A percentile compares a stretch with the other conserved stretches of the same genome.
phyloP scores from a whole-genome alignment of 2,329 filamentous ascomycete species.

The Arthroderma sp. region DNA sequence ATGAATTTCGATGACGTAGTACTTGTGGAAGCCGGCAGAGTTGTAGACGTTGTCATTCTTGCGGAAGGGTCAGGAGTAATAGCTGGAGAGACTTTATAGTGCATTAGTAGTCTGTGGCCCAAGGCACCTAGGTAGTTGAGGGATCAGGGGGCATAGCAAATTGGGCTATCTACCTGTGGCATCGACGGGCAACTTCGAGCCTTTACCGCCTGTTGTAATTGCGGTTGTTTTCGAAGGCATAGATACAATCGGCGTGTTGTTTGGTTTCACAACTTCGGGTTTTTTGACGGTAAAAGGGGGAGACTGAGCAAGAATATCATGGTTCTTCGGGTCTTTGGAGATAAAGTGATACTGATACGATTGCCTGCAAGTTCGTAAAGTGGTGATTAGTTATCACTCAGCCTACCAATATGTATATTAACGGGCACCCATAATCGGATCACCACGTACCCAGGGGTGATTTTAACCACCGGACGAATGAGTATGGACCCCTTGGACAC shows the following conservation, averaged over 20 bases:
- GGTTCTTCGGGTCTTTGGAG: conserved; percentile 23
- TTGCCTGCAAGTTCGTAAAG: conserved; percentile 15
- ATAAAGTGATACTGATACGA: conserved; percentile 35
- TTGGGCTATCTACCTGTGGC: neutral
- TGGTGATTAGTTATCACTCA: neutral
- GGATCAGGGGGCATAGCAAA: neutral
- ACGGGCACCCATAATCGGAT: neutral
- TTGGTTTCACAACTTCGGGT: neutral
- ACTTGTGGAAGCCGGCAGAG: neutral
- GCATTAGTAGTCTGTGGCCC: neutral
- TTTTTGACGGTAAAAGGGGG: conserved; percentile 23
- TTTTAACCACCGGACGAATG: conserved; percentile 2
- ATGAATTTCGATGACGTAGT: neutral
- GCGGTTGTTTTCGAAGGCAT: neutral
- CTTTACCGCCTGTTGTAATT: neutral
- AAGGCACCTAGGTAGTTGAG: neutral
- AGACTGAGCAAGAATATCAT: conserved; percentile 34
- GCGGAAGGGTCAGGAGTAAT: neutral
- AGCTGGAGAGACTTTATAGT: neutral
- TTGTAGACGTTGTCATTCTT: neutral
- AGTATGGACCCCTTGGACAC: conserved; percentile 19
- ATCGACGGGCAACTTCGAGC: neutral
- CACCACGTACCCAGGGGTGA: conserved; percentile 6
- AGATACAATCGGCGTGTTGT: neutral
- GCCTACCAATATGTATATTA: neutral